These are phyloP conservation scores for Stellera chamaejasme DNA, from an alignment of 345 rosid genomes.

Conservation along the genomic window DNA sequence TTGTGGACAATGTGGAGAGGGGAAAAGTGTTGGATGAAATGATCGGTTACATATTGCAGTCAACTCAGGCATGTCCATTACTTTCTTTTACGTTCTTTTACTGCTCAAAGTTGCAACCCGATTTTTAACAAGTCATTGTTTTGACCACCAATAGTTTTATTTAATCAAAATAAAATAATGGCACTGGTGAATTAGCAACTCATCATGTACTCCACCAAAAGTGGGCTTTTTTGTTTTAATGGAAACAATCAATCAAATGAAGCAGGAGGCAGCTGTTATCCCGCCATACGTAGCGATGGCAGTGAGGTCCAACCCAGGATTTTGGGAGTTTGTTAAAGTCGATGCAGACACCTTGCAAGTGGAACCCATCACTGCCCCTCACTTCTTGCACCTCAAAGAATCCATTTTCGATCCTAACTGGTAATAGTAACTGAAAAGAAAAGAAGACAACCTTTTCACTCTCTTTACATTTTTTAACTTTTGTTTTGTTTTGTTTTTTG, in stretches of 20 bases:
- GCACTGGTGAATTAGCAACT: neutral
- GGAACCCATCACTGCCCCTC: constrained; percentile 42
- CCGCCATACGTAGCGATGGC: constrained; percentile 83
- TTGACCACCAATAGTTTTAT: neutral
- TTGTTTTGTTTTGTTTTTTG: neutral
- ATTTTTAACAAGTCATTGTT: too few species aligned
- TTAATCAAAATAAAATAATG: neutral
- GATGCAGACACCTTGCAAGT: constrained; percentile 48
- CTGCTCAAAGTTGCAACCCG: too few species aligned
- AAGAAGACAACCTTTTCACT: neutral
- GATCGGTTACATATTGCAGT: constrained; percentile 67
- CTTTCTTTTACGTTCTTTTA: neutral
- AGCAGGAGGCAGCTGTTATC: constrained; percentile 79
- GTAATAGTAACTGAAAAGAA: constrained; percentile 20
- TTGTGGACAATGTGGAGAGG: constrained; percentile 54
- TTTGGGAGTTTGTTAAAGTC: constrained; percentile 85
- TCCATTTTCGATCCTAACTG: constrained; percentile 61
- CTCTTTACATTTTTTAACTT: neutral
- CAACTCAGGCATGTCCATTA: constrained; percentile 39
- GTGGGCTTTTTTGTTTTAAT: neutral
- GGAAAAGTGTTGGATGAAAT: constrained; percentile 58
- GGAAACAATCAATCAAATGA: neutral
- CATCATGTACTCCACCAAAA: neutral
- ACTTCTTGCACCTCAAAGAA: constrained; percentile 79
- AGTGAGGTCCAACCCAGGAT: constrained; percentile 77